phyloP scores from a whole-genome alignment of 2,329 filamentous ascomycete species.

The Botryosphaeria dothidea region DNA sequence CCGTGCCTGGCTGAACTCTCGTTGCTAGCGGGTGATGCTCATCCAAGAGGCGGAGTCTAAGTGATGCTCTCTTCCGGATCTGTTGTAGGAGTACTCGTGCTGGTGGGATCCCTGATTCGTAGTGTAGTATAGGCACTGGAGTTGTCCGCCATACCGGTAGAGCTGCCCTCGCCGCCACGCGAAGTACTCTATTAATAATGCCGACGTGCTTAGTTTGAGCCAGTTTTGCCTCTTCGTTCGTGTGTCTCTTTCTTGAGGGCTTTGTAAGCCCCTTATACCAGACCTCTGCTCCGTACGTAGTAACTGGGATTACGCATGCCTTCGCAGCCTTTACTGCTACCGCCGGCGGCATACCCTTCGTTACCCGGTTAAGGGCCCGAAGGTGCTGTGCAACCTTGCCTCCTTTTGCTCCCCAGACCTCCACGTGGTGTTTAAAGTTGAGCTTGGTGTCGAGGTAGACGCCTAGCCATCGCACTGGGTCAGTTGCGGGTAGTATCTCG shows the following conservation, averaged over 20 bases:
- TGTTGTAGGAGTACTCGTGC: not conserved
- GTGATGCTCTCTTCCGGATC: not conserved
- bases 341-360: not conserved
- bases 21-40: not conserved
- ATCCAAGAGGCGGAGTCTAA: not conserved
- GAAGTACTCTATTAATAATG: not conserved
- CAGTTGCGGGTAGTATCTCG: not conserved
- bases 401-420: not conserved
- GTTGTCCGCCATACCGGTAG: not conserved
- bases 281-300: slow-evolving; percentile 1
- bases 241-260: not conserved
- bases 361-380: not conserved
- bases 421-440: not conserved
- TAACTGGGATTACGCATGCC: not conserved
- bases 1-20: too few species aligned
- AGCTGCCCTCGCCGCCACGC: not conserved
- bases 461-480: not conserved
- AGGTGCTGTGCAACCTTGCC: not conserved
- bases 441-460: not conserved
- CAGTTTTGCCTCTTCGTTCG: not conserved
- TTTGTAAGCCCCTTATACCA: not conserved
- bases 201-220: not conserved
- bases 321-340: not conserved
- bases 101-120: not conserved
- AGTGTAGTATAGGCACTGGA: not conserved